Evolutionary conservation across 352 stramenopile genomes (phyloP).

Genomic region (Phytophthora fragariaefolia): DNA sequence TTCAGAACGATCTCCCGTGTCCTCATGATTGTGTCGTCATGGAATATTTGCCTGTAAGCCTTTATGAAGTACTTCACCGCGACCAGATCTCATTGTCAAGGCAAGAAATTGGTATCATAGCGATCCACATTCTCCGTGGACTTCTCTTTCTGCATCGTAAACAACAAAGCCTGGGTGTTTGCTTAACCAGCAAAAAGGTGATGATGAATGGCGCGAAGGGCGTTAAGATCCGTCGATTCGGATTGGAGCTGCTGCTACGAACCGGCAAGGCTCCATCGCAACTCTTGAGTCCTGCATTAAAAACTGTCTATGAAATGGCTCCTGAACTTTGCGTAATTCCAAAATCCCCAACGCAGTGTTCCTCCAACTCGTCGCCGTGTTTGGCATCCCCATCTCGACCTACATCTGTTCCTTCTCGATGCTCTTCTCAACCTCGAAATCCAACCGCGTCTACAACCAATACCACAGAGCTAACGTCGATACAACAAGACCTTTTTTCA

Average conservation of each 20-base stretch:
- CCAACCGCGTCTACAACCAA: constrained; percentile 8
- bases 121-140: constrained; percentile 44
- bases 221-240: constrained; percentile 67
- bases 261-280: constrained; percentile 31
- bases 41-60: constrained; percentile 49
- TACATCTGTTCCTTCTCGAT: constrained; percentile 3
- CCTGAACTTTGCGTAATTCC: background rate
- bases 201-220: constrained; percentile 47
- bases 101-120: constrained; percentile 55
- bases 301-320: constrained; percentile 39
- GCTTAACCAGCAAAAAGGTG: constrained; percentile 75
- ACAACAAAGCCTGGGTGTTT: constrained; percentile 46
- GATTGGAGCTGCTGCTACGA: constrained; percentile 44
- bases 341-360: constrained; percentile 3
- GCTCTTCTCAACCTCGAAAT: constrained; percentile 22
- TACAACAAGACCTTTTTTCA: constrained; percentile 59
- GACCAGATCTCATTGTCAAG: constrained; percentile 46
- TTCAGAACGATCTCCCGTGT: constrained; percentile 1
- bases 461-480: constrained; percentile 7
- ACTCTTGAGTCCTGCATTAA: constrained; percentile 23
- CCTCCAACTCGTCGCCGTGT: constrained; percentile 3
- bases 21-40: constrained; percentile 43
- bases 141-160: constrained; percentile 55
- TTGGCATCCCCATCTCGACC: constrained; percentile 9
- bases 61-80: constrained; percentile 64